phyloP scores from a whole-genome alignment of 345 rosid genomes.

The Pugionium cornutum region DNA sequence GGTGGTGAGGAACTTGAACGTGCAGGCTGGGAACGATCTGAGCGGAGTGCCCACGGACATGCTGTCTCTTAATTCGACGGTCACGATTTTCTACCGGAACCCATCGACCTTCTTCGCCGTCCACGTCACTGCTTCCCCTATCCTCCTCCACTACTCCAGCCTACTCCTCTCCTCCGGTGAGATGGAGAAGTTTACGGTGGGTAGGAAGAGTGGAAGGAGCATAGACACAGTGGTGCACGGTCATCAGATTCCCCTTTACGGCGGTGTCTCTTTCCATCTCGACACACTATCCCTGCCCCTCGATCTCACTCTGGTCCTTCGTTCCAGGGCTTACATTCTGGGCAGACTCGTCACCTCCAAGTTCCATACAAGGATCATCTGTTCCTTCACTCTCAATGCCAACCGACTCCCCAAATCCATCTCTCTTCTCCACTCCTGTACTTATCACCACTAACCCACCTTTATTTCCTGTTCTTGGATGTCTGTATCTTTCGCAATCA shows the following conservation, averaged over 20 bases:
- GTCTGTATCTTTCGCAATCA: no score
- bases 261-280: slow-evolving; percentile 57
- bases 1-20: slow-evolving; percentile 71
- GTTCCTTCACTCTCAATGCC: slow-evolving; percentile 64
- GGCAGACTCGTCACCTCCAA: slow-evolving; percentile 68
- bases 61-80: slow-evolving; percentile 89
- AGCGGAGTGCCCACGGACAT: slow-evolving; percentile 94
- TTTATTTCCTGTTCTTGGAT: no score
- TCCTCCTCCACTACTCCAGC: slow-evolving; percentile 71
- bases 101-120: slow-evolving; percentile 86
- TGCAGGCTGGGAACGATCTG: slow-evolving; percentile 85
- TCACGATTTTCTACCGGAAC: slow-evolving; percentile 73
- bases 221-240: slow-evolving; percentile 59
- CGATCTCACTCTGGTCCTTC: slow-evolving; percentile 70
- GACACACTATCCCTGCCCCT: slow-evolving; percentile 58
- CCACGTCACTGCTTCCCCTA: slow-evolving; percentile 83
- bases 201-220: slow-evolving; percentile 53
- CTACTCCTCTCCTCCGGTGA: slow-evolving; percentile 78
- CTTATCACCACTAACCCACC: slow-evolving; percentile 19
- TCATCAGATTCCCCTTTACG: slow-evolving; percentile 80
- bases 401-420: slow-evolving; percentile 24
- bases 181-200: slow-evolving; percentile 80
- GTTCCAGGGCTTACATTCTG: slow-evolving; percentile 81
- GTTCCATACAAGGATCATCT: slow-evolving; percentile 55
- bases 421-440: slow-evolving; percentile 37